Evolutionary conservation across 2,329 filamentous ascomycete genomes (phyloP).

Genomic region (Alternaria arbusti): DNA sequence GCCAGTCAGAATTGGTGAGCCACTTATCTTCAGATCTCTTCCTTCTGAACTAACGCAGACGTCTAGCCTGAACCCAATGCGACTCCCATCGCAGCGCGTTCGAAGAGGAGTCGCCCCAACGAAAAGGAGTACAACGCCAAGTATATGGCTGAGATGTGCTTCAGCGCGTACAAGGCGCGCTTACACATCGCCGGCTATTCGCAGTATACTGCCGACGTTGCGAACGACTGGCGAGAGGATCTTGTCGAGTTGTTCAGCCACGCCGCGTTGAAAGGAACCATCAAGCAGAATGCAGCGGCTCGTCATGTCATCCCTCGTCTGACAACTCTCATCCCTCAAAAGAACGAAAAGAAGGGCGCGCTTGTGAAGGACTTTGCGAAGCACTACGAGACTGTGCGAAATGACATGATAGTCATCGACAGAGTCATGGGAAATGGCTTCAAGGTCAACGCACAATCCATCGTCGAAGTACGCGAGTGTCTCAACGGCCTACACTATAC

Average conservation of each 20-base stretch:
- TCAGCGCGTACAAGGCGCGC: constrained; percentile 1
- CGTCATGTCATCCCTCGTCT: constrained; percentile 10
- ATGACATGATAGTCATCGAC: neutral
- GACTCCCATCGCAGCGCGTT: neutral
- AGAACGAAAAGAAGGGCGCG: neutral
- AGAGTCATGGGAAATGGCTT: neutral
- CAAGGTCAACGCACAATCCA: neutral
- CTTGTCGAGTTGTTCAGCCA: constrained; percentile 3
- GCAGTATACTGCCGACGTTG: neutral
- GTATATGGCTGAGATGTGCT: constrained; percentile 12
- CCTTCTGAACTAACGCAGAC: neutral
- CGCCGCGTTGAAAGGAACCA: neutral
- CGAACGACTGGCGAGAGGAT: constrained; percentile 2
- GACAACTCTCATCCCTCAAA: neutral
- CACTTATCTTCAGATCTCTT: neutral
- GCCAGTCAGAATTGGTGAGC: neutral
- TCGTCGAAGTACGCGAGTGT: neutral
- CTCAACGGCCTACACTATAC: neutral
- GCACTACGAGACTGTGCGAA: constrained; percentile 1
- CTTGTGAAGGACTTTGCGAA: neutral
- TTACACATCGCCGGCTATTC: neutral
- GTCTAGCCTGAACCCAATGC: neutral
- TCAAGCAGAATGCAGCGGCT: neutral
- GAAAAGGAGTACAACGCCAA: constrained; percentile 6
- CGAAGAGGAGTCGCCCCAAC: neutral